These are phyloP conservation scores for Fusarium proliferatum DNA, from an alignment of 2,329 filamentous ascomycete genomes.

Conservation along the genomic window DNA sequence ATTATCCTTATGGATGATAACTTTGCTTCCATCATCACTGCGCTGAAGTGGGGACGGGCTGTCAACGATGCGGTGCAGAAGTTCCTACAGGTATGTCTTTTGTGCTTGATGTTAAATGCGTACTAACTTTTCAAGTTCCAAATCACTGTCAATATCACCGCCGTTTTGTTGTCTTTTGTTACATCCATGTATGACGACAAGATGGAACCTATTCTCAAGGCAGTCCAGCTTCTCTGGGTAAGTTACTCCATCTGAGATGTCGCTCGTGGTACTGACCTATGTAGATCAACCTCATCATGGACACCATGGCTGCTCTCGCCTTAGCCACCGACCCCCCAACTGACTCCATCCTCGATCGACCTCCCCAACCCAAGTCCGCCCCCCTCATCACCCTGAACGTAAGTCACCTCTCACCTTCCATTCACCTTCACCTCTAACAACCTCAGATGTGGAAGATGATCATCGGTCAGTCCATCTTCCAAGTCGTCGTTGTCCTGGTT, in stretches of 20 bases:
- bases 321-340: conserved; percentile 89
- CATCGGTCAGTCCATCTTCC: conserved; percentile 89
- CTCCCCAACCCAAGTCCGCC: conserved; percentile 68
- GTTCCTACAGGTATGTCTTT: conserved; percentile 64
- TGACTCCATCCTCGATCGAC: conserved; percentile 81
- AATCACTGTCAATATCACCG: conserved; percentile 91
- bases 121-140: conserved; percentile 62
- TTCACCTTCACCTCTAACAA: background rate
- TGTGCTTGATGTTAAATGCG: rapidly evolving
- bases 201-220: conserved; percentile 81
- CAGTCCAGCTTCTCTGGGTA: conserved; percentile 97
- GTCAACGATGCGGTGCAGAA: conserved; percentile 83
- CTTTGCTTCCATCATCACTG: conserved; percentile 85
- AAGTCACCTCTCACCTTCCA: background rate
- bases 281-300: conserved; percentile 85
- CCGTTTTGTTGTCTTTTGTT: conserved; percentile 87
- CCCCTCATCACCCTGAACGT: conserved; percentile 78
- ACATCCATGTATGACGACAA: conserved; percentile 78
- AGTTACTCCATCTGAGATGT: rapidly evolving
- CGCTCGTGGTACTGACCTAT: rapidly evolving
- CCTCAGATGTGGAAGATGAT: conserved; percentile 97
- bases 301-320: conserved; percentile 89
- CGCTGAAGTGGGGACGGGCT: conserved; percentile 81
- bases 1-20: conserved; percentile 92
- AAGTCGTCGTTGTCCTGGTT: conserved; percentile 81